Evolutionary conservation across 441 rosid species (phyloP), one percentile per base, ranked within the genome.

Genomic region (Eutrema salsugineum): DNA sequence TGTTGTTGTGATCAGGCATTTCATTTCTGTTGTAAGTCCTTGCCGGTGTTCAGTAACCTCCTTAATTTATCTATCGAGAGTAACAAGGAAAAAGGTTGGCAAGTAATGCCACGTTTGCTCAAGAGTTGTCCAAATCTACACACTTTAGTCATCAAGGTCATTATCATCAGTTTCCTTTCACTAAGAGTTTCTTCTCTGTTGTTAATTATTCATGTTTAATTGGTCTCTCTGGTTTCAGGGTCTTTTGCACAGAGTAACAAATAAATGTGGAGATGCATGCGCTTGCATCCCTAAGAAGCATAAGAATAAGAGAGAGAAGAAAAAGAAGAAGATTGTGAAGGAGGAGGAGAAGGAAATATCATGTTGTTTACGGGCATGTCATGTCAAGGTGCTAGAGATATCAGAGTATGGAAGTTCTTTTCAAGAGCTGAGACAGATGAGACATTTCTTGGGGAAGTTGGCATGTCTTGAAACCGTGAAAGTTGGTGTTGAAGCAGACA

Each of bases 221-320:
- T 66, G 51, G 51, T 67, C 42, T 40, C 2, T n/a, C n/a, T 28
- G 57, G 36, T 67, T 53, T 67, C 54, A 67, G 63, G 55, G 63
- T 17, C 46, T 48, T 48, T 14, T 48, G 9, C 57, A 64, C 9
- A 64, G 56, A 35, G 22, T 63, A 35, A 63, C 68, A 16, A 33
- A 48, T 5, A 47, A 33, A 48, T 68, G 72, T 5, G 72, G 72
- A 55, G 63, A 68, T 14, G 72, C 63, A n/a, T n/a, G n/a, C n/a
- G n/a, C n/a, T n/a, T n/a, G n/a, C n/a, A n/a, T n/a, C n/a, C n/a
- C n/a, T n/a, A 32, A 55, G 63, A 42, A 20, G 43, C 72, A 11
- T 53, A 19, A 22, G 38, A 54, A 54, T 2, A 22, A 7, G 16
- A 24, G 11, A 36, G 19, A 67, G 19, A 16, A 17, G 2, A 63